Evolutionary conservation across 768 basidiomycete genomes (phyloP).

Genomic region (Sarcodon sp.): DNA sequence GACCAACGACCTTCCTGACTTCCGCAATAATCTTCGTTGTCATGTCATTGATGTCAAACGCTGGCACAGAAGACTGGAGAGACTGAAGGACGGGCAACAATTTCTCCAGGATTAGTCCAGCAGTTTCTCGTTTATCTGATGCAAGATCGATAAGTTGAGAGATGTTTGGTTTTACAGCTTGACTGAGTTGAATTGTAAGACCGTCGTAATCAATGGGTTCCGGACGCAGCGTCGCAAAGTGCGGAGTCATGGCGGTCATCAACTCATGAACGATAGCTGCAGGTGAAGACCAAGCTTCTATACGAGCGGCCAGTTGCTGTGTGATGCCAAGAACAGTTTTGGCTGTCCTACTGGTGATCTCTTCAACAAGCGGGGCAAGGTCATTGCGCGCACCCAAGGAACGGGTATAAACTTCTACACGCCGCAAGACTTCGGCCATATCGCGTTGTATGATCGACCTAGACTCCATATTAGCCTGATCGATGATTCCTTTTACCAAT

Average conservation of each 20-base stretch:
- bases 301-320: conserved; percentile 38
- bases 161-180: conserved; percentile 84
- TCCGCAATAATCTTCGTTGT: conserved; percentile 51
- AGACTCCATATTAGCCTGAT: conserved; percentile 55
- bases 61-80: conserved; percentile 17
- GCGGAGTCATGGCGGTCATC: conserved; percentile 41
- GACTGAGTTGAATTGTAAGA: conserved; percentile 60
- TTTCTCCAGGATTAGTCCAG: conserved; percentile 63
- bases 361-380: conserved; percentile 35
- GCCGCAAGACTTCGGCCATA: conserved; percentile 36
- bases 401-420: conserved; percentile 14
- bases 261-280: conserved; percentile 52
- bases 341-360: conserved; percentile 42
- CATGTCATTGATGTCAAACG: conserved; percentile 41
- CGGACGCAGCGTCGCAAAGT: conserved; percentile 43
- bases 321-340: conserved; percentile 50
- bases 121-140: conserved; percentile 82
- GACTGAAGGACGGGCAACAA: conserved; percentile 53
- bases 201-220: conserved; percentile 71
- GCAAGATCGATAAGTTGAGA: conserved; percentile 82
- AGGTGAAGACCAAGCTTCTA: conserved; percentile 45
- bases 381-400: conserved; percentile 15
- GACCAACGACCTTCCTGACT: conserved; percentile 57
- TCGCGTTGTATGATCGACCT: conserved; percentile 45
- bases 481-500: conserved; percentile 54